Conservation (phyloP, 2,329 filamentous ascomycete genomes). For the Rasamsonia emersonii region DNA sequence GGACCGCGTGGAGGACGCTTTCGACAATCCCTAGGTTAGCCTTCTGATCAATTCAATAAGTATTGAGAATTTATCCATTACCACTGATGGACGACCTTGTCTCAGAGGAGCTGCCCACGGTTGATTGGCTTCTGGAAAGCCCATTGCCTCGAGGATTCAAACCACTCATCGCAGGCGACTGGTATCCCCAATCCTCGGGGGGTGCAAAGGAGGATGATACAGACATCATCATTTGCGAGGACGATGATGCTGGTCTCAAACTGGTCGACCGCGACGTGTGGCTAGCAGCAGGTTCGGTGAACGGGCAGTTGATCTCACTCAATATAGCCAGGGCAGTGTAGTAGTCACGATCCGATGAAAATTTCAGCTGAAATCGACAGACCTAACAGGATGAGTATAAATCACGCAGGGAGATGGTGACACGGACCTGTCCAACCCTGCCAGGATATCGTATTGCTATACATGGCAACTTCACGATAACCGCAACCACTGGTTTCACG, state of each 20-base stretch:
- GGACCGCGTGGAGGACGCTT: conserved; percentile 5
- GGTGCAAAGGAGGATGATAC: conserved; percentile 5
- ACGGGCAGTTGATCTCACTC: conserved; percentile 33
- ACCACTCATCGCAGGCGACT: not conserved
- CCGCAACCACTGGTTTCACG: conserved; percentile 25
- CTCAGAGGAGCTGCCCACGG: conserved; percentile 3
- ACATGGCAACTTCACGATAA: conserved; percentile 38
- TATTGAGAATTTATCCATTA: conserved; percentile 1
- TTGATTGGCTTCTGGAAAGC: conserved; percentile 7
- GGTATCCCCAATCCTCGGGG: not conserved
- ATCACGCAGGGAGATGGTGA: not conserved
- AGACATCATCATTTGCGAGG: conserved; percentile 14
- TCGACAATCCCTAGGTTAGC: too few species aligned
- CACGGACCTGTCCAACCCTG: conserved; percentile 20
- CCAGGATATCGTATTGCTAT: conserved; percentile 37
- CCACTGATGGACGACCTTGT: conserved; percentile 4
- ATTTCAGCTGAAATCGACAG: conserved; percentile 39
- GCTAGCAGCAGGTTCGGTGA: conserved; percentile 29
- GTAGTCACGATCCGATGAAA: conserved; percentile 31
- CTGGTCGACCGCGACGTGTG: conserved; percentile 13
- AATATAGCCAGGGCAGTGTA: conserved; percentile 34
- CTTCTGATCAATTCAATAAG: not conserved
- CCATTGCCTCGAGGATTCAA: conserved; percentile 1
- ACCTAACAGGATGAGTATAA: conserved; percentile 23
- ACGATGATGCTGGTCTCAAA: conserved; percentile 18